Evolutionary conservation across 2,329 filamentous ascomycete species (phyloP).

Genomic region (Claviceps purpurea): DNA sequence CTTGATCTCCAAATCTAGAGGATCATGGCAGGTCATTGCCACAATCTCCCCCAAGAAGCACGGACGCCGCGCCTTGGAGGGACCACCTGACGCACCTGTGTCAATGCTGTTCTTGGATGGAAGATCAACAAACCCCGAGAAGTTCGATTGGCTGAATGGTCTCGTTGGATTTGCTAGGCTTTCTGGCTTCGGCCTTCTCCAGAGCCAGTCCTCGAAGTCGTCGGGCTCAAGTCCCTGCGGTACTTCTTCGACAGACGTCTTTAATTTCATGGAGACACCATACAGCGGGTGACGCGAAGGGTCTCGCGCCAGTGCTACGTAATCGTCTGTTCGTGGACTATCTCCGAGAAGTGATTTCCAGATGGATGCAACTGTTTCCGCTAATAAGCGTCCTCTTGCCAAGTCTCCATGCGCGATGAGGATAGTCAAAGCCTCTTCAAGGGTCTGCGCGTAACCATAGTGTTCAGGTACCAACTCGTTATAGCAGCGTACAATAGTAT

Average conservation of each 20-base stretch:
- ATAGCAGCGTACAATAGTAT: background rate
- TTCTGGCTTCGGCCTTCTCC: background rate
- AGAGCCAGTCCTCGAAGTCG: background rate
- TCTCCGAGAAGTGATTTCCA: background rate
- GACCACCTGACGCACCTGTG: background rate
- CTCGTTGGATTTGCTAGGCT: background rate
- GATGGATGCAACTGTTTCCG: background rate
- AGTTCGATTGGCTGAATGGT: background rate
- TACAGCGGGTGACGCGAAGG: background rate
- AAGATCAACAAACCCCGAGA: background rate
- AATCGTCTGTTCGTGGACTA: background rate
- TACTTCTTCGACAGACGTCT: background rate
- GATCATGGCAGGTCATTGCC: no score
- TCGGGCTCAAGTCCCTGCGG: background rate
- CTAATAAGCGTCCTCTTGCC: background rate
- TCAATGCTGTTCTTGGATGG: background rate
- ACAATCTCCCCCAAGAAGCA: background rate
- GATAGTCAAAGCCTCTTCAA: background rate
- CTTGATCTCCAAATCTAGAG: background rate
- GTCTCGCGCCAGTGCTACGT: background rate
- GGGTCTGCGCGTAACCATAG: background rate
- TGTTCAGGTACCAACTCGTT: background rate
- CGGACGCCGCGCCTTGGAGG: background rate
- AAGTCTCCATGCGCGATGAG: background rate
- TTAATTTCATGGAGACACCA: background rate